A percentile compares a stretch with the other conserved stretches of the same genome.
Evolutionary conservation across 257 asterid species (phyloP).

Genomic region (Nicotiana knightiana): DNA sequence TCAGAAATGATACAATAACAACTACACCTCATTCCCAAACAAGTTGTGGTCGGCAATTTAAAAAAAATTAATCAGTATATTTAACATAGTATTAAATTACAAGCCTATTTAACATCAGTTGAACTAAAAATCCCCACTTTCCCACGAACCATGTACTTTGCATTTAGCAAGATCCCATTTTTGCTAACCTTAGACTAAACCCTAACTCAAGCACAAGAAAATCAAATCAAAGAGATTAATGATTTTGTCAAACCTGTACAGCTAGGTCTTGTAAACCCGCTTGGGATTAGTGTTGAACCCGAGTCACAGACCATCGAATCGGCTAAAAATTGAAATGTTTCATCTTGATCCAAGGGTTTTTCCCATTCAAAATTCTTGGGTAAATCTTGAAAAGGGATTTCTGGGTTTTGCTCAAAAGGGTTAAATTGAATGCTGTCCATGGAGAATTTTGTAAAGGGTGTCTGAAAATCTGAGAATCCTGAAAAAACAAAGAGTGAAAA

Average conservation of each 20-base stretch:
- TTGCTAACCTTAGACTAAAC: background rate
- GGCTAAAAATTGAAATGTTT: conserved; percentile 36
- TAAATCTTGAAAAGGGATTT: conserved; percentile 30
- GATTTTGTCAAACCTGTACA: conserved; percentile 45
- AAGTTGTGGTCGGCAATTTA: too few relatives aligned
- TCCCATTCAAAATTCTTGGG: conserved; percentile 27
- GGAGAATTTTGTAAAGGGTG: background rate
- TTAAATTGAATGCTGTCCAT: conserved; percentile 41
- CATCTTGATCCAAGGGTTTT: conserved; percentile 38
- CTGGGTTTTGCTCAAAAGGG: conserved; percentile 28
- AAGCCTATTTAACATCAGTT: background rate
- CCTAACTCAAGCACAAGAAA: background rate
- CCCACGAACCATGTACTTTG: background rate
- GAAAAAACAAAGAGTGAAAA: background rate
- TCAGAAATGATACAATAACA: background rate
- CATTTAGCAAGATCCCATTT: background rate
- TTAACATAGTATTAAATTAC: background rate
- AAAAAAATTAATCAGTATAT: background rate
- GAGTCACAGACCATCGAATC: conserved; percentile 75
- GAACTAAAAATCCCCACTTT: background rate
- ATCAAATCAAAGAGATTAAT: background rate
- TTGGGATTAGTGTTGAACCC: conserved; percentile 50
- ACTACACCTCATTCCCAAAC: background rate
- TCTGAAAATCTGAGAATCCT: conserved; percentile 5
- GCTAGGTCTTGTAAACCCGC: conserved; percentile 44